A percentile compares a stretch with the other conserved stretches of the same genome.
These are phyloP conservation scores for Pharnaceum exiguum DNA, from an alignment of 148 eudicot genomes.

Conservation along the genomic window DNA sequence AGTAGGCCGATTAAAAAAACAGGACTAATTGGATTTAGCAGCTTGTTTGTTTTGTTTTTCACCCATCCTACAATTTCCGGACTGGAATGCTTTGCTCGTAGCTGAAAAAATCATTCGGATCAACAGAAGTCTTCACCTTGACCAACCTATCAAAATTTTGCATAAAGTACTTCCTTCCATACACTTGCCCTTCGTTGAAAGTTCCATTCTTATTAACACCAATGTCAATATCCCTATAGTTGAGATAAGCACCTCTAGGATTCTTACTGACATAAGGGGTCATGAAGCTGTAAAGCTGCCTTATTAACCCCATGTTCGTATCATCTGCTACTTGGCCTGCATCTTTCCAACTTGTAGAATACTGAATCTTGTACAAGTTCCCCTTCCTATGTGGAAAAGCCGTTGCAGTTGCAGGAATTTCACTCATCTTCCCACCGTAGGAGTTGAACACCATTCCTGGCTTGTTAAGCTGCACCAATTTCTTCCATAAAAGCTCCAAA, in stretches of 20 bases:
- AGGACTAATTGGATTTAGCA: too few species aligned
- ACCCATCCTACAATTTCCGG: not conserved
- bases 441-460: conserved; percentile 37
- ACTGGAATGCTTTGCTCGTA: conserved; percentile 47
- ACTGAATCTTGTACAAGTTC: conserved; percentile 45
- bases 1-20: too few species aligned
- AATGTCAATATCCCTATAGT: conserved; percentile 48
- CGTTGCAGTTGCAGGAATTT: conserved; percentile 23
- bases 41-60: too few species aligned
- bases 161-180: conserved; percentile 39
- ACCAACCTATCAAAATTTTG: conserved; percentile 46
- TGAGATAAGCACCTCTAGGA: conserved; percentile 45
- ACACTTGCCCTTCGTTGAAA: conserved; percentile 38
- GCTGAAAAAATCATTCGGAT: conserved; percentile 41
- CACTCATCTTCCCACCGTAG: conserved; percentile 44
- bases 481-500: conserved; percentile 30
- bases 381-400: conserved; percentile 52
- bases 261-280: conserved; percentile 38
- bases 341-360: conserved; percentile 31
- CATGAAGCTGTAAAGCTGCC: conserved; percentile 35
- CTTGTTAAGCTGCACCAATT: conserved; percentile 20
- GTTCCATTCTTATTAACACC: conserved; percentile 29
- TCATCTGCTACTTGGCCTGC: conserved; percentile 16
- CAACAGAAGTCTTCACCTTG: conserved; percentile 36
- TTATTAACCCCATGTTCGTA: conserved; percentile 23